Conservation (phyloP, 2,329 filamentous ascomycete species). For the Pestalotiopsis fici region DNA sequence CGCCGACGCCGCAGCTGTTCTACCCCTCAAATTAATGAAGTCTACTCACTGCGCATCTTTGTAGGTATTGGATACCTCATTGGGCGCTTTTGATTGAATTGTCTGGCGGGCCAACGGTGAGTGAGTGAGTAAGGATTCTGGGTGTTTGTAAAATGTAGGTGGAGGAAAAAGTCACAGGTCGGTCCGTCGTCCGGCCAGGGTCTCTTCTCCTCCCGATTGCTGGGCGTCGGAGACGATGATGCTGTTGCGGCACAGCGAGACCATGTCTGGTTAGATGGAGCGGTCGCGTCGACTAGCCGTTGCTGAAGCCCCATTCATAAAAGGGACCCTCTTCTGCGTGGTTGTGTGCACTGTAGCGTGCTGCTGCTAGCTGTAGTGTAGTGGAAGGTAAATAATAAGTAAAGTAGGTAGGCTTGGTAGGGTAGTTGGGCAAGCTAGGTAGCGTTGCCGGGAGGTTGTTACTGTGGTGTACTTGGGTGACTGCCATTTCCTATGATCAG, state of each 20-base stretch:
- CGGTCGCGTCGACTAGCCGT: background rate
- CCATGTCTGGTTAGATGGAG: slow-evolving; percentile 3
- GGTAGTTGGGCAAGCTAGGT: no score
- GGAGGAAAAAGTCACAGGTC: background rate
- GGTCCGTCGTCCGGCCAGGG: background rate
- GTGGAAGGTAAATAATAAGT: no score
- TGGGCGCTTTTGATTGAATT: background rate
- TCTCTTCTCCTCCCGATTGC: background rate
- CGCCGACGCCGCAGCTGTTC: slow-evolving; percentile 1
- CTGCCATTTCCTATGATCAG: background rate
- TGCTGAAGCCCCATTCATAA: background rate
- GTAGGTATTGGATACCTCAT: slow-evolving; percentile 2
- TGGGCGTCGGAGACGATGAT: background rate
- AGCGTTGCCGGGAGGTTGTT: background rate
- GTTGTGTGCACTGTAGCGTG: background rate
- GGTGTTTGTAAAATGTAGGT: background rate
- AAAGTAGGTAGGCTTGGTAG: no score
- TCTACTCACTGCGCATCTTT: background rate
- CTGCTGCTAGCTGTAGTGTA: no score
- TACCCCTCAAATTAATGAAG: slow-evolving; percentile 6
- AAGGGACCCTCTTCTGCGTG: background rate
- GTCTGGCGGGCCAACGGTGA: background rate
- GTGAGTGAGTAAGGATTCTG: background rate
- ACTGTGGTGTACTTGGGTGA: background rate
- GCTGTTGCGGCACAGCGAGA: background rate